phyloP scores from a whole-genome alignment of 2,329 filamentous ascomycete genomes.

The Clonostachys solani region DNA sequence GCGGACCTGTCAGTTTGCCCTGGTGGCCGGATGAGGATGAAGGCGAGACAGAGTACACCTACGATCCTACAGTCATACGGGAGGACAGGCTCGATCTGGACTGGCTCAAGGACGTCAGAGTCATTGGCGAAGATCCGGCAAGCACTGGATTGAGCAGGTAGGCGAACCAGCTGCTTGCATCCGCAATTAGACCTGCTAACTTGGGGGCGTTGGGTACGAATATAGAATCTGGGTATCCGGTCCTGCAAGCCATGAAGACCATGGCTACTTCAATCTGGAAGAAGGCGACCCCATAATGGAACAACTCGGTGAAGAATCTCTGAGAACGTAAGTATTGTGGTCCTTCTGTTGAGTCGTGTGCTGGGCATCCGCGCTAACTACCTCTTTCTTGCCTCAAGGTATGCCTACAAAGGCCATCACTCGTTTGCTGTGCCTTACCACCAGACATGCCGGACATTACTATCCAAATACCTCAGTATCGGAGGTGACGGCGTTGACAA shows the following conservation, averaged over 20 bases:
- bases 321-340: neutral
- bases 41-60: neutral
- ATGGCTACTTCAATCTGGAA: neutral
- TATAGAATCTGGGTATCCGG: neutral
- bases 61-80: neutral
- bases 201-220: neutral
- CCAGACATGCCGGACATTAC: neutral
- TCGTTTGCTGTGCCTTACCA: neutral
- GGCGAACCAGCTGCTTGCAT: neutral
- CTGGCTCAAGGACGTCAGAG: neutral
- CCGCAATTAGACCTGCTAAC: neutral
- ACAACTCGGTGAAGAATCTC: neutral
- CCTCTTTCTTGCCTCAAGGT: neutral
- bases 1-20: neutral
- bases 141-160: neutral
- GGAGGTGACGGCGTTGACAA: neutral
- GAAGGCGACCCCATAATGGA: neutral
- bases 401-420: neutral
- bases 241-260: no score
- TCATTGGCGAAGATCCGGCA: neutral
- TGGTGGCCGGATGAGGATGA: neutral
- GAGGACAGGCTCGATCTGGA: neutral
- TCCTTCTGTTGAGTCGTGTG: no score
- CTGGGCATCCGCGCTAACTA: no score
- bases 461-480: neutral